Percentiles rank a stretch among this genome's conserved stretches.
Evolutionary conservation across 2,329 filamentous ascomycete species (phyloP).

Genomic region (Fusarium ramigenum): DNA sequence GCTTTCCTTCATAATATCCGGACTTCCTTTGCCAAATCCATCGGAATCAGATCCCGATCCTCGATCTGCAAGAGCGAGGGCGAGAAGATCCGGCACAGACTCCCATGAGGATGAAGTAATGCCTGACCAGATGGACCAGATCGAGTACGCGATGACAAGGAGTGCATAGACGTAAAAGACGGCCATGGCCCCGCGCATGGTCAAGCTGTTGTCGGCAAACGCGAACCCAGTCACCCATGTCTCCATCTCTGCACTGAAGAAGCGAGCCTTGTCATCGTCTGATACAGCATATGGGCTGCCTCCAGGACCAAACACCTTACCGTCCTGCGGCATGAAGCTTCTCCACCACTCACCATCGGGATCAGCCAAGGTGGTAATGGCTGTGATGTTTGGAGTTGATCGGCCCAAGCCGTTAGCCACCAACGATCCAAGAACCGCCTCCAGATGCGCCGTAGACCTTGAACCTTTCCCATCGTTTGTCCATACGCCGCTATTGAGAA

Average conservation of each 20-base stretch:
- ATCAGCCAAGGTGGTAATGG: conserved; percentile 13
- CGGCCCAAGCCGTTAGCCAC: conserved; percentile 22
- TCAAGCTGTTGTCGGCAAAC: conserved; percentile 20
- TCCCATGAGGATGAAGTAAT: conserved; percentile 19
- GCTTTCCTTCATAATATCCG: background rate
- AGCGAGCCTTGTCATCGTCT: background rate
- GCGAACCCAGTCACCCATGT: conserved; percentile 35
- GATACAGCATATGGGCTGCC: conserved; percentile 28
- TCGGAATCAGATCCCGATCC: rapidly evolving
- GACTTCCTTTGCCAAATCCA: rapidly evolving
- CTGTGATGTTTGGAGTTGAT: conserved; percentile 7
- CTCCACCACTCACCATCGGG: conserved; percentile 32
- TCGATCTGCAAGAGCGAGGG: conserved; percentile 1
- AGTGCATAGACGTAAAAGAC: conserved; percentile 15
- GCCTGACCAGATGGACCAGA: conserved; percentile 10
- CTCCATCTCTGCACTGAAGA: conserved; percentile 28
- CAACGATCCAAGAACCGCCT: conserved; percentile 24
- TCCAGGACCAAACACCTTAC: conserved; percentile 25
- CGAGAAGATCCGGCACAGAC: conserved; percentile 10
- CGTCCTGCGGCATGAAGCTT: conserved; percentile 30
- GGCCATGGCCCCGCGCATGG: conserved; percentile 12
- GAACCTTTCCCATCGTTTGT: conserved; percentile 6
- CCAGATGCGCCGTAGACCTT: conserved; percentile 15
- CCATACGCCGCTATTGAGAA: conserved; percentile 32
- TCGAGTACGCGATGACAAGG: background rate